A percentile compares a stretch with the other conserved stretches of the same genome.
These are phyloP conservation scores for Filobasidium uniguttulatum DNA, from an alignment of 1,284 basidiomycete genomes.

Conservation along the genomic window DNA sequence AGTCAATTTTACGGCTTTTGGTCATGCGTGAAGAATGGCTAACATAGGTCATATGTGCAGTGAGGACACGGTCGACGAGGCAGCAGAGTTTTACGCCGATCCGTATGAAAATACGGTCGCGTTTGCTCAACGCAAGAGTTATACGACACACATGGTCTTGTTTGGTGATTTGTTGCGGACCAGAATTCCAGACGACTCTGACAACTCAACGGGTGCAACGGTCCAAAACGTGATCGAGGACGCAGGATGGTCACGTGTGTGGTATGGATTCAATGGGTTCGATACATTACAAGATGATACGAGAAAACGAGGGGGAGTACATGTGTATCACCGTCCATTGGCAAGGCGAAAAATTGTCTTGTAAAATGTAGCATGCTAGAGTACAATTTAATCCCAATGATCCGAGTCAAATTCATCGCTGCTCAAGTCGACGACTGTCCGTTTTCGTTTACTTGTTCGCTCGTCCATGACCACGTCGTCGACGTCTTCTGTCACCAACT, in stretches of 20 bases:
- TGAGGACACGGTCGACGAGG: not conserved
- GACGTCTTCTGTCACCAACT: no score
- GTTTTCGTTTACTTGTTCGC: no score
- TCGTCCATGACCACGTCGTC: no score
- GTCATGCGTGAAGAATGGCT: slow-evolving; percentile 17
- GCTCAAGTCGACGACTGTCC: no score
- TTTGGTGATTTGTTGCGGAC: slow-evolving; percentile 56
- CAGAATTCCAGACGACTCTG: no score
- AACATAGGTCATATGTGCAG: not conserved
- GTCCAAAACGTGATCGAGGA: slow-evolving; percentile 45
- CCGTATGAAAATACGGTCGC: slow-evolving; percentile 46
- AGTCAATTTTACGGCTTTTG: slow-evolving; percentile 43
- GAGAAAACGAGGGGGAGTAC: slow-evolving; percentile 59
- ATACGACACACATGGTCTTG: slow-evolving; percentile 71
- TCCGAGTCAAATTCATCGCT: no score
- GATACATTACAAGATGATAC: slow-evolving; percentile 60
- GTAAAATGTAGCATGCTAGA: no score
- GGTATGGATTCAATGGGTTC: slow-evolving; percentile 47
- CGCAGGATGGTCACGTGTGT: slow-evolving; percentile 36
- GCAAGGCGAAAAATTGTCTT: no score
- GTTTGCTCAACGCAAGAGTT: not conserved
- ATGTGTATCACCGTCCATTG: not conserved
- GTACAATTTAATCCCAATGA: no score
- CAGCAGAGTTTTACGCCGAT: slow-evolving; percentile 5
- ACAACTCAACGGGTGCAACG: slow-evolving; percentile 41